Base-by-base conservation (phyloP, 768 basidiomycete species). In the Lentinula lateritia region DNA sequence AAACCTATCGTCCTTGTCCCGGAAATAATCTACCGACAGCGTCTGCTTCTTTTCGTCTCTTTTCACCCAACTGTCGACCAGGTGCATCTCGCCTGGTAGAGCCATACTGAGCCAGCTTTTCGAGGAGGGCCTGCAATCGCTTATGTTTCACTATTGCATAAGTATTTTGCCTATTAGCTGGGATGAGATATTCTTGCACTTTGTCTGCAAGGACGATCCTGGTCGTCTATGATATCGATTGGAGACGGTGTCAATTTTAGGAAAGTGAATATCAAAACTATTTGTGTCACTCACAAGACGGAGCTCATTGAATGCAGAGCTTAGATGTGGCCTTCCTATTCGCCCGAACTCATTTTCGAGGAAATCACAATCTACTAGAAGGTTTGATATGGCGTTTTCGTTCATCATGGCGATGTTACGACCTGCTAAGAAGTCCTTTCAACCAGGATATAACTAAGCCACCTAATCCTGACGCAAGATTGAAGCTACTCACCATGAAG, bases 321-420 rank as follows among this genome's bases (percentile, higher is more conserved):
- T 81, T 23, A 95, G 78, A 70, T 92, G 86, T 1, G 80, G 75
- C 67, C 89, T 81, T 20, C 88, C 92, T 58, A 90, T 87, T 50
- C 86, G 78, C 66, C 84, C 86, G 65, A 95, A 83, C 67, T 94
- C 91, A n/a, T 86, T 85, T 64, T 96, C 93, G 58, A 98, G 79
- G 72, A 95, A 97, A 61, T 88, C 86, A 62, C 95, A 83, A 70
- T 98, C 95, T 52, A 90, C 83, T 58, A 90, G 76, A 53, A 98
- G 82, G 66, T 95, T 96, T 36, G 88, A 84, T 46, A 97, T 80
- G 1, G 92, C 94, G 67, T 91, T 89, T 68, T 98, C 94, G 68
- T 96, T 98, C 78, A 95, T 84, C 76, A 82, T 82, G 7, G 79
- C 75, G 28, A 94, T 83, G 62, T 89, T 88, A 3, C 87, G 81